A percentile compares a stretch with the other conserved stretches of the same genome.
Evolutionary conservation across 352 stramenopile genomes (phyloP).

Genomic region (Elongisporangium senticosum): DNA sequence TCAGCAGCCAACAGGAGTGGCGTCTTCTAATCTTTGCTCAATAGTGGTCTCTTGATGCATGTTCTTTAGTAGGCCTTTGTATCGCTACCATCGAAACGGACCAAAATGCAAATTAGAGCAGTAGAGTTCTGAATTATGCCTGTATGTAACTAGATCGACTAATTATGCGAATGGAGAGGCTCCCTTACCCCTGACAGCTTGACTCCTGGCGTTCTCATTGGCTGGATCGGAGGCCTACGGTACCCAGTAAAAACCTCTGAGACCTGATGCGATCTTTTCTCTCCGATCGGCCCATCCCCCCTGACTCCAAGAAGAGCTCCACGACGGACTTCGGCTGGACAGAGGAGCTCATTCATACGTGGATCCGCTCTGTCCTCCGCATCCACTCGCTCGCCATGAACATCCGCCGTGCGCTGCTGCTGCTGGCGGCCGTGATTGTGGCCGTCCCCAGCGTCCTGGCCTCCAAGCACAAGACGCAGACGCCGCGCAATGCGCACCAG

Average conservation of each 20-base stretch:
- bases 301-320: neutral
- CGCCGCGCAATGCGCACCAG: constrained; percentile 24
- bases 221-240: neutral
- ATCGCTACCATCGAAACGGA: too few relatives aligned
- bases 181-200: neutral
- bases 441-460: neutral
- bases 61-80: too few relatives aligned
- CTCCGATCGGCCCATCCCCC: neutral
- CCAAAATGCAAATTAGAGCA: too few relatives aligned
- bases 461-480: neutral
- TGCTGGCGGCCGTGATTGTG: constrained; percentile 13
- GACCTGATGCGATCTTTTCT: neutral
- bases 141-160: neutral
- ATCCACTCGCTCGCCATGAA: constrained; percentile 10
- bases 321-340: too few relatives aligned
- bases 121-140: too few relatives aligned
- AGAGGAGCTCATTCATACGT: neutral
- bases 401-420: constrained; percentile 11
- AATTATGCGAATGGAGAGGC: neutral
- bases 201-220: neutral
- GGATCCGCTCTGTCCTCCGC: neutral
- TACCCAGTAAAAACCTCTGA: neutral
- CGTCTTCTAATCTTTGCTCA: too few relatives aligned
- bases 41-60: too few relatives aligned
- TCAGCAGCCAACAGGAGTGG: too few relatives aligned